Evolutionary conservation across 2,329 filamentous ascomycete species (phyloP).

Genomic region (Microdochium paspali): DNA sequence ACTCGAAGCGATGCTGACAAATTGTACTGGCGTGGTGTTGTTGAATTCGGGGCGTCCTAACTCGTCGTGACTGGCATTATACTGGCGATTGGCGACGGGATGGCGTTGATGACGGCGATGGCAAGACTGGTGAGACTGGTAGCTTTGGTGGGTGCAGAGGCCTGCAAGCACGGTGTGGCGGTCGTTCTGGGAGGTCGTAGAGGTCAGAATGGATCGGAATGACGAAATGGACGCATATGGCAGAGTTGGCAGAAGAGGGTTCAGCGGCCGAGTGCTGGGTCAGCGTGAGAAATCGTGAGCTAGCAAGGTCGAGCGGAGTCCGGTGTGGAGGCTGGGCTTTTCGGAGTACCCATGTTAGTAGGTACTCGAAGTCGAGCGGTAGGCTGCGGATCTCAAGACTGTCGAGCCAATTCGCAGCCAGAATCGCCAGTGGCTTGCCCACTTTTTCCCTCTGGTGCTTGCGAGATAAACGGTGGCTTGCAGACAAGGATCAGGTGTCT

Average conservation of each 20-base stretch:
- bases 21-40: not conserved
- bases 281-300: not conserved
- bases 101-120: not conserved
- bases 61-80: not conserved
- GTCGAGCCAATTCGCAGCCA: not conserved
- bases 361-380: not conserved
- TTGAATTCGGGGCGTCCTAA: not conserved
- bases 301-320: not conserved
- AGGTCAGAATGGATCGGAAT: not conserved
- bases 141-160: not conserved
- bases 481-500: not conserved
- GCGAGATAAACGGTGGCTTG: constrained; percentile 1
- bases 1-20: not conserved
- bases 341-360: too few relatives aligned
- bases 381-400: not conserved
- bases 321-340: not conserved
- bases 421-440: not conserved
- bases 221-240: not conserved
- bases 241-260: not conserved
- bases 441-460: not conserved
- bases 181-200: not conserved
- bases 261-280: not conserved
- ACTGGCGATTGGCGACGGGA: not conserved
- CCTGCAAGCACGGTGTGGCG: not conserved
- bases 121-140: not conserved